Evolutionary conservation across 306 rosid species (phyloP).

Genomic region (Cucumis cinereus): DNA sequence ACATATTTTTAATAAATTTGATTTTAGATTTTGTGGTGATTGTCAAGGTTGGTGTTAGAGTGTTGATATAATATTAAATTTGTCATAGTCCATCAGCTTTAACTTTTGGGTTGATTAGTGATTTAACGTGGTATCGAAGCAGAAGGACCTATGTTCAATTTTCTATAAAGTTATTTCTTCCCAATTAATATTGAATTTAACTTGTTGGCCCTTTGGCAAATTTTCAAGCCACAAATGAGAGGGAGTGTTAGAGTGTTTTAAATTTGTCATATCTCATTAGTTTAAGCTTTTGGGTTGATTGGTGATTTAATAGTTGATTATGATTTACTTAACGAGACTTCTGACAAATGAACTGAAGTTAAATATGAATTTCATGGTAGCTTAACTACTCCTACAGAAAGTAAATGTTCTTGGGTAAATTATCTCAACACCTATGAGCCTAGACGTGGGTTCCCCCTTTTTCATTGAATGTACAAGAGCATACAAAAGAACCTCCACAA

Average conservation of each 20-base stretch:
- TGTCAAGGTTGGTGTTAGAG: background rate
- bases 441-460: background rate
- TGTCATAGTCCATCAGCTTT: no score
- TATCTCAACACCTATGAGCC: background rate
- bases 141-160: no score
- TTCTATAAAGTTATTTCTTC: no score
- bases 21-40: background rate
- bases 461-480: background rate
- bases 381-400: background rate
- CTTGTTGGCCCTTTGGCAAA: no score
- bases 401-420: background rate
- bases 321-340: background rate
- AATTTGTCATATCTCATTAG: no score
- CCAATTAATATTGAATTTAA: no score
- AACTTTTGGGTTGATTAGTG: no score
- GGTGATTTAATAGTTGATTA: background rate
- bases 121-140: no score
- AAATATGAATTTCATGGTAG: background rate
- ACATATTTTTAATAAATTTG: background rate
- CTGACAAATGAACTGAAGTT: background rate
- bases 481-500: background rate
- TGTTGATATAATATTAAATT: no score
- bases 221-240: no score
- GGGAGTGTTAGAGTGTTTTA: no score
- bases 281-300: no score